Evolutionary conservation across 2,329 filamentous ascomycete genomes (phyloP).

Genomic region (Colletotrichum incanum): DNA sequence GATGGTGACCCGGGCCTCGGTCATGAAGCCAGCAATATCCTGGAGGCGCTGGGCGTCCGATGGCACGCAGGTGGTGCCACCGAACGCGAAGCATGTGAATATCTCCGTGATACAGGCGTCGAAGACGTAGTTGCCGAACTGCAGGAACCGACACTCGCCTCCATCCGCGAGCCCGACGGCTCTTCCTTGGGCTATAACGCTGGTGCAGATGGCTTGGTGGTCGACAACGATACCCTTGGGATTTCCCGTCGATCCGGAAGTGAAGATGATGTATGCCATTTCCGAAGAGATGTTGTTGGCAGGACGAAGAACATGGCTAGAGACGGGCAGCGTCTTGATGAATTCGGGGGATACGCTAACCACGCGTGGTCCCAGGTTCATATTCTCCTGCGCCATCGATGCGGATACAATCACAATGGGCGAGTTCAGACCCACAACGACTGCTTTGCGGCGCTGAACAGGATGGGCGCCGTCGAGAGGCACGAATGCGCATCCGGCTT

Average conservation of each 20-base stretch:
- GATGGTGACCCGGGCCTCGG: not conserved
- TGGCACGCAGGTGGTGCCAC: constrained; percentile 63
- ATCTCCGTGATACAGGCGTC: constrained; percentile 68
- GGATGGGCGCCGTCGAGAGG: constrained; percentile 37
- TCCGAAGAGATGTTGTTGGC: constrained; percentile 16
- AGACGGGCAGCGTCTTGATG: not conserved
- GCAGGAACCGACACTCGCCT: constrained; percentile 45
- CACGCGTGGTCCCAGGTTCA: not conserved
- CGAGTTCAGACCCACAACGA: not conserved
- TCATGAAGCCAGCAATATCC: constrained; percentile 41
- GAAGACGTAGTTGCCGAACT: constrained; percentile 68
- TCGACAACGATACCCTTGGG: constrained; percentile 62
- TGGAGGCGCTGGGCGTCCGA: constrained; percentile 43
- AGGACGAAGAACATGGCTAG: not conserved
- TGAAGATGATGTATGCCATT: constrained; percentile 53
- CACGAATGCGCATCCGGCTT: constrained; percentile 40
- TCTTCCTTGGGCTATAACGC: not conserved
- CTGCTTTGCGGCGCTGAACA: not conserved
- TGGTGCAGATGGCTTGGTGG: constrained; percentile 37
- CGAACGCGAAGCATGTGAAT: constrained; percentile 66
- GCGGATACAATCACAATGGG: not conserved
- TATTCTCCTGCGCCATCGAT: constrained; percentile 41
- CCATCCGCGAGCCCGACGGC: not conserved
- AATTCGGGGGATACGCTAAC: constrained; percentile 17
- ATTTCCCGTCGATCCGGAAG: constrained; percentile 62